These are phyloP conservation scores for Basipetospora chlamydospora DNA, from an alignment of 2,329 filamentous ascomycete genomes.

Conservation along the genomic window DNA sequence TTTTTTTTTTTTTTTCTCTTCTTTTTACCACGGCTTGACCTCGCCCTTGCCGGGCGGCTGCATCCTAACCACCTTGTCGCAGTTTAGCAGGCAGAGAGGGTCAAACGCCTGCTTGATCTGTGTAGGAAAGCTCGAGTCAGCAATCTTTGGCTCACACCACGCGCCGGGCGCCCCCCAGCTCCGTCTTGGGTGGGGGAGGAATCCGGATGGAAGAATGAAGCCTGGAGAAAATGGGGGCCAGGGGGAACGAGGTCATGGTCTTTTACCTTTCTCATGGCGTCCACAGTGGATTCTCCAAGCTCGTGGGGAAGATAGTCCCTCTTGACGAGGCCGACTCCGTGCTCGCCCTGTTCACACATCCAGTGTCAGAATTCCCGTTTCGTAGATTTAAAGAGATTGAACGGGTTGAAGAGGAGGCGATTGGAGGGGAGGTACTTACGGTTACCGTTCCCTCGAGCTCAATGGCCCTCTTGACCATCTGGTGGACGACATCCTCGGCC, in stretches of 20 bases:
- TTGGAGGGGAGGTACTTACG: conserved; percentile 18
- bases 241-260: background rate
- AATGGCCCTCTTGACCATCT: conserved; percentile 75
- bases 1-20: too few relatives aligned
- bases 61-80: conserved; percentile 53
- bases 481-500: conserved; percentile 59
- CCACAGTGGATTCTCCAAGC: conserved; percentile 58
- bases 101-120: conserved; percentile 72
- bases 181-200: too few relatives aligned
- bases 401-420: background rate
- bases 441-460: conserved; percentile 78
- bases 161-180: too few relatives aligned
- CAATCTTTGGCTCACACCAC: too few relatives aligned
- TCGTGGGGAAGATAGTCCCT: conserved; percentile 71
- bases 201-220: too few relatives aligned
- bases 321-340: conserved; percentile 74
- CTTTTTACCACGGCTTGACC: conserved; percentile 29
- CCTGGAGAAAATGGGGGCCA: too few relatives aligned
- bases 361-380: conserved; percentile 2
- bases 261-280: conserved; percentile 66
- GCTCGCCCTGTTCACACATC: conserved; percentile 54
- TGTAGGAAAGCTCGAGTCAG: too few relatives aligned
- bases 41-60: conserved; percentile 30
- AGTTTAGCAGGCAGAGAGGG: conserved; percentile 55
- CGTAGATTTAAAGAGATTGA: too few relatives aligned